Base-by-base conservation (phyloP, 345 rosid species). In the Acer saccharum region DNA sequence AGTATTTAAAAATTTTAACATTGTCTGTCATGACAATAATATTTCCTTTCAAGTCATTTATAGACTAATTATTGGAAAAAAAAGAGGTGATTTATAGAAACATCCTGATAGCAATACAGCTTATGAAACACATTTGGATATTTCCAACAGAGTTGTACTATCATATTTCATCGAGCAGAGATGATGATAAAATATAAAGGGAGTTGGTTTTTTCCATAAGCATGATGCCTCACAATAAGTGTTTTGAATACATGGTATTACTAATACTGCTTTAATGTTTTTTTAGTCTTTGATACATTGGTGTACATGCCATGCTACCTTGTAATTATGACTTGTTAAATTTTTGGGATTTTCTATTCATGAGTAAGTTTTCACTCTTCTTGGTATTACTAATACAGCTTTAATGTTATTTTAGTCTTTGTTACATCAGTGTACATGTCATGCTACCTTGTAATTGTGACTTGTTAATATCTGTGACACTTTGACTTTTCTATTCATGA, bases 401-500 rank as follows among this genome's bases (percentile, higher is more conserved):
- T 72, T 73, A 17, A 55, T 60, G 67, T 39, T 65, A 29, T 65
- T 44, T 27, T 35, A 35, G 11, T 20, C 8, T 73, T n/a, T 73
- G 55, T 10, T 61, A 16, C n/a, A 23, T 43, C 14, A 73, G 16
- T 43, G 68, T 41, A 13, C 58, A 43, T 43, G 9, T 46, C 25
- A 25, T 63, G 50, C 25, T 63, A 14, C 7, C 1, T 62, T 57
- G 5, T 41, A 14, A 44, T 63, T 48, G 4, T 61, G 76, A 12
- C 27, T 41, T 69, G 52, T 21, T 75, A n/a, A 2, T 60, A 25
- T 61, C 16, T 62, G 57, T 10, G 6, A 41, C 35, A n/a, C 17
- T 63, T 60, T 46, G 13, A 68, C 27, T 62, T 35, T 65, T 63
- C 43, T 55, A 10, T 57, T 63, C n/a, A 7, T 69, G n/a, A 14